Evolutionary conservation across 257 asterid genomes (phyloP), one percentile per base, ranked within the genome.

Genomic region (Solanum rostratum): DNA sequence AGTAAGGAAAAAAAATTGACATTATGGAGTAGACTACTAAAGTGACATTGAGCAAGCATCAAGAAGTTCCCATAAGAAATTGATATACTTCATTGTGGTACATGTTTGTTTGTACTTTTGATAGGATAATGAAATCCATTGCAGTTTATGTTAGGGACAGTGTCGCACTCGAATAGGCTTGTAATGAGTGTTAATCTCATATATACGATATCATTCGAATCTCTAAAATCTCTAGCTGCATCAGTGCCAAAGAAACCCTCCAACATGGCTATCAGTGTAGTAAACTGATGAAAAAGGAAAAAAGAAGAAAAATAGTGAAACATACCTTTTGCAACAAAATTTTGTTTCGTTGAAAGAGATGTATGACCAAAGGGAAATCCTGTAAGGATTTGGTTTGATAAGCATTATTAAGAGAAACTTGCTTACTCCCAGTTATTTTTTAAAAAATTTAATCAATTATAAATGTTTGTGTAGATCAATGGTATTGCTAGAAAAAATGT

Each of bases 261-360:
- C 66, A 52, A 11, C 85, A 81, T 80, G 80, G 80, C 83, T 86
- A 83, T 54, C 86, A 65, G 46, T 86, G 50, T 39, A 19, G 76
- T 74, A 86, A 46, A 71, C 54, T 76, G 63, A 45, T 52, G 65
- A 80, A 84, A 30, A 86, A 2, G 43, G 29, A 46, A 46, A 62
- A 79, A 86, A 86, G 53, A 57, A 86, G 84, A 88, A 89, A 80
- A 4, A 76, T 76, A 27, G 45, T 49, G 62, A 49, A 49, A 86
- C 96, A 91, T 92, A 96, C 98, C 99, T 94, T 96, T 96, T 30
- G 94, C 93, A 83, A 90, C 93, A 90, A 91, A 91, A 91, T 93
- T 89, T 94, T 94, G 97, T 90, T 91, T 93, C 88, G 97, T 88
- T 82, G 98, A 90, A 93, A 92, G 90, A 91, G 98, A 89, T 24